phyloP scores from a whole-genome alignment of 371 early-diverging fungal species.

The Mucor indicus region DNA sequence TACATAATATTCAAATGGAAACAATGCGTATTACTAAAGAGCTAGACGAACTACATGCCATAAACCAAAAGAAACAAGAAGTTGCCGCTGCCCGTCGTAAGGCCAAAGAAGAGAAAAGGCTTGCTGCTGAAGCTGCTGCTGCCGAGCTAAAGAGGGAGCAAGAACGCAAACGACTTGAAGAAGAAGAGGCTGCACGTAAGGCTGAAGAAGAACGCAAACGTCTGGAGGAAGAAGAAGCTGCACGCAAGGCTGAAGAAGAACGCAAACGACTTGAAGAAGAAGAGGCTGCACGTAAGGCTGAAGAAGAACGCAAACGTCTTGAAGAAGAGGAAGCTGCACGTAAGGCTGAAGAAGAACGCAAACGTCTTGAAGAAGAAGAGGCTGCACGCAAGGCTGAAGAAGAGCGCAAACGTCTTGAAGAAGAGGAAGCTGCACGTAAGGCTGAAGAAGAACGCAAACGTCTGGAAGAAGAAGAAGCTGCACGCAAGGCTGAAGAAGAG shows the following conservation, averaged over 20 bases:
- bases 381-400: constrained; percentile 5
- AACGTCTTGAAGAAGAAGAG: constrained; percentile 4
- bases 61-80: constrained; percentile 23
- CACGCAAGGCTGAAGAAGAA: constrained; percentile 2
- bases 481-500: not conserved
- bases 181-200: constrained; percentile 6
- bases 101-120: constrained; percentile 2
- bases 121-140: constrained; percentile 4
- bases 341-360: constrained; percentile 1
- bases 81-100: constrained; percentile 7
- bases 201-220: constrained; percentile 9
- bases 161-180: constrained; percentile 7
- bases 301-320: not conserved
- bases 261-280: not conserved
- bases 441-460: constrained; percentile 3
- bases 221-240: constrained; percentile 4
- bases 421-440: not conserved
- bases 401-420: not conserved
- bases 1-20: constrained; percentile 42
- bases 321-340: constrained; percentile 3
- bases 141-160: constrained; percentile 14
- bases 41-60: constrained; percentile 23
- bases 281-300: constrained; percentile 2
- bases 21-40: constrained; percentile 17
- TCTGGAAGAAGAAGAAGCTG: constrained; percentile 7